Evolutionary conservation across 345 rosid genomes (phyloP), one percentile per base, ranked within the genome.

Genomic region (Dipteronia dyeriana): DNA sequence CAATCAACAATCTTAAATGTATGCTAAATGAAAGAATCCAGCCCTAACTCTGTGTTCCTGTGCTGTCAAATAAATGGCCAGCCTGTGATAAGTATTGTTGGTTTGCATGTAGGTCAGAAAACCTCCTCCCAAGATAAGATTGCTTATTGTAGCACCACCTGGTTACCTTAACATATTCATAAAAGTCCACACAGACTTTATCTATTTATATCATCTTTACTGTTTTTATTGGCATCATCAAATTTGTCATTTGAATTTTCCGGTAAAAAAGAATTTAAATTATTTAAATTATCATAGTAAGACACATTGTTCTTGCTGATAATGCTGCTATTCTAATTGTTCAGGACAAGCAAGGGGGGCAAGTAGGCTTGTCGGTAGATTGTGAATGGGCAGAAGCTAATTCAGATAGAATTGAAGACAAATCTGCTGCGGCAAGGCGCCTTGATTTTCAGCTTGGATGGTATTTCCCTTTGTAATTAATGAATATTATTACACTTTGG

Each of bases 401-500:
- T 76, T 88, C 96, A 5, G 88, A 93, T 20, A 80, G 76, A 81
- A 63, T 60, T n/a, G 90, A 88, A 61, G 89, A 95, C 83, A 79
- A 79, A 78, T 66, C 68, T 77, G 97, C 96, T 26, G 93, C 97
- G 43, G 83, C 82, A 49, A 78, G 96, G 87, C 94, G 96, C 68
- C 77, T 95, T 31, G 98, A 93, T 81, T 95, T 93, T 84, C 93
- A 88, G 82, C 82, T 91, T 77, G 99, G 99, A 81, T 95, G 98
- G 99, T 95, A 85, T 17, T 75, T 66, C 73, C 53, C 47, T 76
- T 22, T 11, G 57, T 41, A 71, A 45, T 60, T 29, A 5, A 20
- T 73, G 11, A 72, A 64, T n/a, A 26, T 19, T 65, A 49, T 75
- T 75, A 60, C 6, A 20, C 7, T 12, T 3, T 60, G 12, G n/a